Evolutionary conservation across 2,329 filamentous ascomycete genomes (phyloP).

Genomic region (Trichoderma semiorbis): DNA sequence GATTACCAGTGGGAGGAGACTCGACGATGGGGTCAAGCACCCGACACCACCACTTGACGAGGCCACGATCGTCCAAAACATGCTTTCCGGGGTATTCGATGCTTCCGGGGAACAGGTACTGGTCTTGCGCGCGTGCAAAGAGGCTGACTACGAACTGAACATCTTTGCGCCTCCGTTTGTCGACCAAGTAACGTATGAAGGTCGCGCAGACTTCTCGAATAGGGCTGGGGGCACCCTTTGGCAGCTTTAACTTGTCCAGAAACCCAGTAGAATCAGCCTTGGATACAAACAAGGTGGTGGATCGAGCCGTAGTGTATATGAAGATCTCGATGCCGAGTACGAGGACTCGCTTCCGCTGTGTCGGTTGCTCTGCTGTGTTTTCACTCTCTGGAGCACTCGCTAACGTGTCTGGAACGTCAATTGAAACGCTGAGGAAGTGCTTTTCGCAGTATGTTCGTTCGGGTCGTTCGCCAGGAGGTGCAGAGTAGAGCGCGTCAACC

Average conservation of each 20-base stretch:
- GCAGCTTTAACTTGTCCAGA: slow-evolving; percentile 62
- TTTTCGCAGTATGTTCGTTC: slow-evolving; percentile 83
- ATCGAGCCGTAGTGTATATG: slow-evolving; percentile 75
- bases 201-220: slow-evolving; percentile 69
- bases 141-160: slow-evolving; percentile 77
- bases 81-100: slow-evolving; percentile 83
- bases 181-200: slow-evolving; percentile 74
- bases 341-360: slow-evolving; percentile 47
- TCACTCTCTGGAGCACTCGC: slow-evolving; percentile 28
- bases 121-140: slow-evolving; percentile 86
- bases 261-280: slow-evolving; percentile 97
- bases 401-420: slow-evolving; percentile 30
- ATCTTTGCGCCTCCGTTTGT: slow-evolving; percentile 59
- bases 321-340: slow-evolving; percentile 83
- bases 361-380: slow-evolving; percentile 8
- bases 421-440: slow-evolving; percentile 64
- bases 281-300: slow-evolving; percentile 88
- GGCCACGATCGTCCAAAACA: slow-evolving; percentile 81
- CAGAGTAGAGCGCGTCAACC: slow-evolving; percentile 72
- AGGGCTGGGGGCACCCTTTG: slow-evolving; percentile 64
- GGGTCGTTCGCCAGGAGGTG: slow-evolving; percentile 66
- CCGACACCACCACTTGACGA: slow-evolving; percentile 95
- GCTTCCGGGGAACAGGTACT: slow-evolving; percentile 93
- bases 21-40: slow-evolving; percentile 74
- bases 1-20: slow-evolving; percentile 36